Conservation (phyloP, 768 basidiomycete genomes). For the Lactarius akahatsu region DNA sequence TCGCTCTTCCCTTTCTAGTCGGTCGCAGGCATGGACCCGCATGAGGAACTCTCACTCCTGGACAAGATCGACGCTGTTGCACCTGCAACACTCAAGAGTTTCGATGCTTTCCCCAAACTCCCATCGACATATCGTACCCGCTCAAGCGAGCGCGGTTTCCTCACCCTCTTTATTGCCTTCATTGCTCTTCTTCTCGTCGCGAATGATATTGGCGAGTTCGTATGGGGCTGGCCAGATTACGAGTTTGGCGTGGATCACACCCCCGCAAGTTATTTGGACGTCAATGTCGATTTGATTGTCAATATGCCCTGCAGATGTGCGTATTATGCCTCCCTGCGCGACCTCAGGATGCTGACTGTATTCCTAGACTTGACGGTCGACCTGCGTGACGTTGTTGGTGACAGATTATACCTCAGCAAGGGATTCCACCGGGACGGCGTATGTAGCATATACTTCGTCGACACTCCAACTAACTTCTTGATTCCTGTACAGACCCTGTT, state of each 20-base stretch:
- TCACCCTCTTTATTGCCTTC: constrained; percentile 61
- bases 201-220: constrained; percentile 86
- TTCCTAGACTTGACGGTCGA: constrained; percentile 78
- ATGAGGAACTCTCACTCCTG: constrained; percentile 25
- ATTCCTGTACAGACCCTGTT: constrained; percentile 60
- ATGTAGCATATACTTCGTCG: constrained; percentile 32
- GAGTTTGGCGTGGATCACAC: constrained; percentile 83
- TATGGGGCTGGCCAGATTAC: constrained; percentile 92
- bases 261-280: constrained; percentile 59
- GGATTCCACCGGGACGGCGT: constrained; percentile 84
- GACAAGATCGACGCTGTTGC: constrained; percentile 34
- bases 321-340: constrained; percentile 36
- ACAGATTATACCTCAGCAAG: constrained; percentile 79
- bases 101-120: constrained; percentile 44
- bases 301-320: constrained; percentile 91
- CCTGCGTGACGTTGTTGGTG: constrained; percentile 90
- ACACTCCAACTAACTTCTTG: constrained; percentile 7
- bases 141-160: constrained; percentile 28
- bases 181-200: constrained; percentile 72
- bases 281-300: constrained; percentile 92
- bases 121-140: constrained; percentile 39
- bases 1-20: constrained; percentile 57
- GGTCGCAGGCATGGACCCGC: constrained; percentile 53
- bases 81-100: constrained; percentile 35
- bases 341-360: constrained; percentile 7